Base-by-base conservation (phyloP, 176 grass and related monocot species). In the Eremochloa ophiuroides region DNA sequence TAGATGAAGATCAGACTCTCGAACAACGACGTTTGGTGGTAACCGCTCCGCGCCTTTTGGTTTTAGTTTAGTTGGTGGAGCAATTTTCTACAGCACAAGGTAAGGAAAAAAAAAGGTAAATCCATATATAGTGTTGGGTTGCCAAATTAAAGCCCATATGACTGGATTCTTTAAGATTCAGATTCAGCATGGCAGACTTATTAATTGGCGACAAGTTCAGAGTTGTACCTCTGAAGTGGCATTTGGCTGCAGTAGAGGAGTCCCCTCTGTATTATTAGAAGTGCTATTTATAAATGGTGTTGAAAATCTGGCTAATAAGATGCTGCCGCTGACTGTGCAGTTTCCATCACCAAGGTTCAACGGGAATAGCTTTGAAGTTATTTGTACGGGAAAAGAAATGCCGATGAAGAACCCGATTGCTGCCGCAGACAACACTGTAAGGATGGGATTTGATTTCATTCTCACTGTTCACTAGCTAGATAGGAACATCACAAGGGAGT, bases 1-100 rank as follows among this genome's bases (percentile, higher is more conserved):
- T 12, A 77, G 58, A 34, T 87, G 86, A 76, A 90, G 51, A 56
- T 93, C 91, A 12, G 91, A 75, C 22, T 93, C 84, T 38, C 15
- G 9, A 0, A 41, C 84, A 0, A 87, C 26, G 31, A 93, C 87
- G 6, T 85, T 74, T 0, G 88, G 85, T 0, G 91, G 88, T 71
- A 94, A 66, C 67, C 58, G 73, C 68, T 88, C 88, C 44, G 51
- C 70, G 1, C 85, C 91, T n/a, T n/a, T n/a, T n/a, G n/a, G n/a
- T n/a, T n/a, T n/a, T n/a, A n/a, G 91, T 0, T 40, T 94, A 77
- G 29, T 40, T 8, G 23, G 55, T 18, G 2, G 23, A 27, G 12
- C 13, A 41, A 77, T 30, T 9, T 63, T 30, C 23, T 30, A 18
- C n/a, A 30, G 2, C 27, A 63, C 15, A 74, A 46, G 43, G n/a